Evolutionary conservation across 2,329 filamentous ascomycete species (phyloP).

Genomic region (Ophiosphaerella narmari): DNA sequence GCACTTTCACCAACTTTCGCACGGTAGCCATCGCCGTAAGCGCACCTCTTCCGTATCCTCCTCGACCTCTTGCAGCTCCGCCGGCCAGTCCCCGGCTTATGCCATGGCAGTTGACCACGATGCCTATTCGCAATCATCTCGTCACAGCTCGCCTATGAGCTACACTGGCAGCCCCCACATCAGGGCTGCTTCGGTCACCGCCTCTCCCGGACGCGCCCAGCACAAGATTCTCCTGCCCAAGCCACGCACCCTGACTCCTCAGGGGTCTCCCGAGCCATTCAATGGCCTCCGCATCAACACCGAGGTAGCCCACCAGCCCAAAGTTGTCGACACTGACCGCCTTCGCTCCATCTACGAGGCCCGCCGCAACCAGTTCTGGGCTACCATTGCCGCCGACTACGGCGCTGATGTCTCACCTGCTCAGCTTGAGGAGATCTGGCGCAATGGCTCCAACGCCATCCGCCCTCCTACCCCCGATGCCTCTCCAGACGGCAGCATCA

Average conservation of each 20-base stretch:
- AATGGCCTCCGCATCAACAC: conserved; percentile 52
- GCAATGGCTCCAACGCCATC: conserved; percentile 34
- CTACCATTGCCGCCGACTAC: conserved; percentile 72
- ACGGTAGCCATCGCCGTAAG: conserved; percentile 80
- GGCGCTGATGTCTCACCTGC: conserved; percentile 65
- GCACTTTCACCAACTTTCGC: conserved; percentile 84
- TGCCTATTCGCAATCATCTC: conserved; percentile 43
- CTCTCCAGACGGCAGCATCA: conserved; percentile 45
- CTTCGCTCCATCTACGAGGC: conserved; percentile 72
- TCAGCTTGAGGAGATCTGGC: conserved; percentile 73
- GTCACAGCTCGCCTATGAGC: conserved; percentile 50
- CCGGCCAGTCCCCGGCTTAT: conserved; percentile 46
- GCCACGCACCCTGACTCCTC: conserved; percentile 55
- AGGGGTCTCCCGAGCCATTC: conserved; percentile 44
- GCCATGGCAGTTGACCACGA: conserved; percentile 43
- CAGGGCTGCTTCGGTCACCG: conserved; percentile 43
- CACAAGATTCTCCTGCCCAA: conserved; percentile 65
- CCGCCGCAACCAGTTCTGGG: conserved; percentile 75
- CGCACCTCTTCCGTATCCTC: conserved; percentile 73
- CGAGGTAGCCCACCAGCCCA: conserved; percentile 50
- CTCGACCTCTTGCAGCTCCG: conserved; percentile 48
- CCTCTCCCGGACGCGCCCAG: conserved; percentile 60
- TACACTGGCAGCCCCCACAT: conserved; percentile 49
- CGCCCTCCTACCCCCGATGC: conserved; percentile 46
- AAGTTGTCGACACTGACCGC: conserved; percentile 66